These are phyloP conservation scores for Penicilliopsis zonata DNA, from an alignment of 495 filamentous ascomycete genomes.

Conservation along the genomic window DNA sequence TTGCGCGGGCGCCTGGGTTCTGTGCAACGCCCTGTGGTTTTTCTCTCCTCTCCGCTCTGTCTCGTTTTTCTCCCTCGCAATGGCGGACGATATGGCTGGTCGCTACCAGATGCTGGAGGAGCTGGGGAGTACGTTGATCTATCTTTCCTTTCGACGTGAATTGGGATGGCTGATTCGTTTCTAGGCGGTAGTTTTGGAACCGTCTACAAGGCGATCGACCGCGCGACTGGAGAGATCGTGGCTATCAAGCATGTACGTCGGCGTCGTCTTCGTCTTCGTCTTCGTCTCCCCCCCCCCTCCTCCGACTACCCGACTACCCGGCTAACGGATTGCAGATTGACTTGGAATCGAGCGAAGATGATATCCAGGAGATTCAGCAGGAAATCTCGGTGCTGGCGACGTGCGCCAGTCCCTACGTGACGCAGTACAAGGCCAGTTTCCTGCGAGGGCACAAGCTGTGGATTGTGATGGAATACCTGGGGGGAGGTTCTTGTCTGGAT, in stretches of 20 bases:
- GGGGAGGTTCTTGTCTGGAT: conserved; percentile 87
- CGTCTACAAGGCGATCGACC: conserved; percentile 92
- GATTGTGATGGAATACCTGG: conserved; percentile 98
- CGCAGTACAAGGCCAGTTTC: conserved; percentile 93
- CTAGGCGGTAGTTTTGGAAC: conserved; percentile 86
- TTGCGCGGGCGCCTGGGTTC: no score
- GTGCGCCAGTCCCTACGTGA: conserved; percentile 85
- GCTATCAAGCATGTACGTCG: conserved; percentile 76
- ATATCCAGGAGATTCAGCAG: conserved; percentile 95
- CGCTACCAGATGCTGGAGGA: conserved; percentile 89
- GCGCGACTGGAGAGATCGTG: conserved; percentile 73
- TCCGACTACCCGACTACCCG: not conserved
- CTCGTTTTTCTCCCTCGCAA: conserved; percentile 8
- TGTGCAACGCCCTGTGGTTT: not conserved
- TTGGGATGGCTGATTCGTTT: conserved; percentile 6
- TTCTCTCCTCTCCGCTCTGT: not conserved
- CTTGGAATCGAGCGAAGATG: conserved; percentile 94
- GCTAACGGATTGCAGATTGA: conserved; percentile 62
- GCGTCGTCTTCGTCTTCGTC: conserved; percentile 4
- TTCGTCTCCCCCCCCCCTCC: conserved; percentile 4
- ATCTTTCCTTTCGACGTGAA: conserved; percentile 4
- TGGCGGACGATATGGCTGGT: conserved; percentile 55
- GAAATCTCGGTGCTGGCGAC: conserved; percentile 94
- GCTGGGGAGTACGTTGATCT: conserved; percentile 61
- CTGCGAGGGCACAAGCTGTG: conserved; percentile 89